These are phyloP conservation scores for Fusarium solani-melongenae DNA, from an alignment of 2,329 filamentous ascomycete genomes.

Conservation along the genomic window DNA sequence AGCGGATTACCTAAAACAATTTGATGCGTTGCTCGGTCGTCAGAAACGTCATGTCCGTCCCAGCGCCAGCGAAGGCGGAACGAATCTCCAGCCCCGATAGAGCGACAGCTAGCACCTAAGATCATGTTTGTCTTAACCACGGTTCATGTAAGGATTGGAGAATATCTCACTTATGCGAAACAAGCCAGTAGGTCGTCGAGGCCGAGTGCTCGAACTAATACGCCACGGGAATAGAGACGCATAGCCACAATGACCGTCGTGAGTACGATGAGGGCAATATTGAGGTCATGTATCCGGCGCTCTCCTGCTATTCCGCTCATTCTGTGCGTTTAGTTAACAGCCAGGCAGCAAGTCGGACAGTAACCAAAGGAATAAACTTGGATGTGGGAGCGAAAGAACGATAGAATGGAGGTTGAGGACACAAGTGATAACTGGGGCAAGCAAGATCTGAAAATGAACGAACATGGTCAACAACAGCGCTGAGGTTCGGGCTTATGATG, in stretches of 20 bases:
- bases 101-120: not conserved
- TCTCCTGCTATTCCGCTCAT: not conserved
- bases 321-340: not conserved
- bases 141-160: not conserved
- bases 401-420: not conserved
- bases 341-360: not conserved
- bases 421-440: not conserved
- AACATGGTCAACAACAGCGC: not conserved
- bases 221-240: not conserved
- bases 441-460: not conserved
- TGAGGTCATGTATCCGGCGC: not conserved
- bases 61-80: not conserved
- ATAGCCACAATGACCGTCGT: not conserved
- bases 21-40: not conserved
- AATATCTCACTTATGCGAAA: not conserved
- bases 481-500: not conserved
- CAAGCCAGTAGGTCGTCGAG: not conserved
- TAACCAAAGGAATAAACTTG: not conserved
- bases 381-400: not conserved
- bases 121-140: not conserved
- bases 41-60: not conserved
- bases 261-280: not conserved
- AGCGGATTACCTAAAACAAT: not conserved
- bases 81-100: not conserved
- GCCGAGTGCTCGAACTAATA: not conserved